phyloP scores from a whole-genome alignment of 805 yeast species.

The Cyberlindnera galapagoensis region DNA sequence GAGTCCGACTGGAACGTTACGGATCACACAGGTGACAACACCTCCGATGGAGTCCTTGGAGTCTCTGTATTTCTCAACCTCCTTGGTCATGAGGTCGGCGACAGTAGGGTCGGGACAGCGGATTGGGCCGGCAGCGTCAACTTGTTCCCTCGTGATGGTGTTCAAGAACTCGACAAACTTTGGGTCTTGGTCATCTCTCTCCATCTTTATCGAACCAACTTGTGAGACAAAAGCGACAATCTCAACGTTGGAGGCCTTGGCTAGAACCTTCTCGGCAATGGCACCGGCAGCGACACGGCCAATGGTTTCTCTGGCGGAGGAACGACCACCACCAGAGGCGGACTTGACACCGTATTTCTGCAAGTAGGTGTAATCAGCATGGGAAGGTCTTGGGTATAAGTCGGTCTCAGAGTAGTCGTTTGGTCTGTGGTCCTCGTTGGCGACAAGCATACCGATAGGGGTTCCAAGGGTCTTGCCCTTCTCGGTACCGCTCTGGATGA shows the following conservation, averaged over 20 bases:
- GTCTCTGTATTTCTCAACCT: conserved; percentile 82
- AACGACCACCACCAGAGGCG: conserved; percentile 95
- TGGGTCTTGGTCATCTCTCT: conserved; percentile 60
- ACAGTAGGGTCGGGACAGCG: conserved; percentile 82
- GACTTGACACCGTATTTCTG: conserved; percentile 90
- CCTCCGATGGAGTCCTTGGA: conserved; percentile 94
- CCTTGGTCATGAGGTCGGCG: conserved; percentile 75
- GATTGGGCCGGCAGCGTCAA: conserved; percentile 83
- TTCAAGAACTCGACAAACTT: conserved; percentile 61
- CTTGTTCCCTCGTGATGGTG: conserved; percentile 80
- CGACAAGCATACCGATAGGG: conserved; percentile 90
- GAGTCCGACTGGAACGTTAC: conserved; percentile 91
- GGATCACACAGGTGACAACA: conserved; percentile 92
- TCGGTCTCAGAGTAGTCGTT: conserved; percentile 94
- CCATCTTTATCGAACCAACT: conserved; percentile 76
- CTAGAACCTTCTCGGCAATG: conserved; percentile 87
- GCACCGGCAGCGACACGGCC: conserved; percentile 99
- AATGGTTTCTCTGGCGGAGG: conserved; percentile 95
- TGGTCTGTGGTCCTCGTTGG: conserved; percentile 95
- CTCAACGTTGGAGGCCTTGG: conserved; percentile 74
- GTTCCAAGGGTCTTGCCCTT: conserved; percentile 87
- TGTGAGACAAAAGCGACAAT: conserved; percentile 95
- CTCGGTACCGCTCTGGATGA: conserved; percentile 93
- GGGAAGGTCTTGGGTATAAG: conserved; percentile 94
- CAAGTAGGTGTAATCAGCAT: conserved; percentile 93